Percentiles rank a stretch among this genome's conserved stretches.
Conservation (phyloP, 306 rosid genomes). For the Neltuma alba region DNA sequence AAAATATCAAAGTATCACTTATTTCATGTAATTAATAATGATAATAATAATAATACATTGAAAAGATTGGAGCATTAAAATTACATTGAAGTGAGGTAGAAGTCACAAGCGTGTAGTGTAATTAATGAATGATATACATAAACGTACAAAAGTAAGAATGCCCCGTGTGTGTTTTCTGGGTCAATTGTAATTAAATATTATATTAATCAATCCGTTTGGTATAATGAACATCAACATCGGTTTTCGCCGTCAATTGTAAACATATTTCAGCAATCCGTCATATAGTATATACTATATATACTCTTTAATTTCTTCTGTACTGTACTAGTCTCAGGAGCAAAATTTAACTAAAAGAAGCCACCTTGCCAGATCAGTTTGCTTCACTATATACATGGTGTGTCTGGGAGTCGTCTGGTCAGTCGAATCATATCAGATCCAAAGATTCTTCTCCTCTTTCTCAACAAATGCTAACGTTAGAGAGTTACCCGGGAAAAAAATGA, state of each 20-base stretch:
- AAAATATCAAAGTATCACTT: no score
- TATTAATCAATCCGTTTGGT: not conserved
- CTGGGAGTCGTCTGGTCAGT: not conserved
- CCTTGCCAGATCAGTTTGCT: not conserved
- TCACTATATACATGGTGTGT: not conserved
- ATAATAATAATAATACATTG: no score
- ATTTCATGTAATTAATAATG: no score
- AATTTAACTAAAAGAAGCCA: not conserved
- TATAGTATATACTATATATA: no score
- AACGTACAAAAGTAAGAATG: not conserved
- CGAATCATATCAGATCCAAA: not conserved
- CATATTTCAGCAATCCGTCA: not conserved
- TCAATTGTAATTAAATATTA: not conserved
- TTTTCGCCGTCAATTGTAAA: no score
- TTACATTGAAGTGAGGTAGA: no score
- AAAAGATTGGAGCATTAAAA: no score
- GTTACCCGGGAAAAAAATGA: not conserved
- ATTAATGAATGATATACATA: not conserved
- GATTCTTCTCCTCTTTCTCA: not conserved
- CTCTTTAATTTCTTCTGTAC: not conserved
- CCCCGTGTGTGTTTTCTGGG: not conserved
- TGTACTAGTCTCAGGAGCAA: not conserved
- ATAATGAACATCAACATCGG: no score
- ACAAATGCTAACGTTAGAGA: not conserved
- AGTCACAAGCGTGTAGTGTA: no score